Evolutionary conservation across 2,329 filamentous ascomycete genomes (phyloP).

Genomic region (Pyrenophora teres): DNA sequence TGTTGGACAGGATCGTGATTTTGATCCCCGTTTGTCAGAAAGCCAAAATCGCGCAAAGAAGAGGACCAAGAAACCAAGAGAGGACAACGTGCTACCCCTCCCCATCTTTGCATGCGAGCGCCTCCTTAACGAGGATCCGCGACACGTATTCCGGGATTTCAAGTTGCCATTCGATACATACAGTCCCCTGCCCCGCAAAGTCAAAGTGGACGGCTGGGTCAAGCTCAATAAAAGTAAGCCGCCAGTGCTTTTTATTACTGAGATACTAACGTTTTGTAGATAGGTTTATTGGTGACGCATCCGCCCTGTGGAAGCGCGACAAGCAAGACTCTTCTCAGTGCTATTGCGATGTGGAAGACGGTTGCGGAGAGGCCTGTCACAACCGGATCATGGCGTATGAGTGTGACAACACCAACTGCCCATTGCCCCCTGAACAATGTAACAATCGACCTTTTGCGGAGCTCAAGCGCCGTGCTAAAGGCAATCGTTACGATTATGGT

Average conservation of each 20-base stretch:
- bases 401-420: conserved; percentile 89
- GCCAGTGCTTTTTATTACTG: conserved; percentile 10
- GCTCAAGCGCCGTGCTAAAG: conserved; percentile 68
- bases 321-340: conserved; percentile 75
- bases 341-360: conserved; percentile 61
- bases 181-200: conserved; percentile 81
- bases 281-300: conserved; percentile 85
- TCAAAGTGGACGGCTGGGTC: conserved; percentile 90
- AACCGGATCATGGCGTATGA: conserved; percentile 98
- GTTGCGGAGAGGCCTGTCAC: conserved; percentile 87
- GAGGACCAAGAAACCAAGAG: conserved; percentile 42
- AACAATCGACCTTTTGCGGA: conserved; percentile 87
- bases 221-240: conserved; percentile 85
- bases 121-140: conserved; percentile 64
- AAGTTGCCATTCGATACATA: conserved; percentile 89
- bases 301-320: conserved; percentile 79
- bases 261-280: conserved; percentile 58
- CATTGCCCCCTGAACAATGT: conserved; percentile 72
- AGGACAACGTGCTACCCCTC: conserved; percentile 67
- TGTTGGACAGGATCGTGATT: conserved; percentile 70
- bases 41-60: conserved; percentile 49
- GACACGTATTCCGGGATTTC: conserved; percentile 68
- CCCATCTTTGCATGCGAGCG: conserved; percentile 80
- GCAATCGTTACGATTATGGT: conserved; percentile 86
- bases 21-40: conserved; percentile 53